Conservation (phyloP, 2,329 filamentous ascomycete genomes). For the Hymenoscyphus infarciens region DNA sequence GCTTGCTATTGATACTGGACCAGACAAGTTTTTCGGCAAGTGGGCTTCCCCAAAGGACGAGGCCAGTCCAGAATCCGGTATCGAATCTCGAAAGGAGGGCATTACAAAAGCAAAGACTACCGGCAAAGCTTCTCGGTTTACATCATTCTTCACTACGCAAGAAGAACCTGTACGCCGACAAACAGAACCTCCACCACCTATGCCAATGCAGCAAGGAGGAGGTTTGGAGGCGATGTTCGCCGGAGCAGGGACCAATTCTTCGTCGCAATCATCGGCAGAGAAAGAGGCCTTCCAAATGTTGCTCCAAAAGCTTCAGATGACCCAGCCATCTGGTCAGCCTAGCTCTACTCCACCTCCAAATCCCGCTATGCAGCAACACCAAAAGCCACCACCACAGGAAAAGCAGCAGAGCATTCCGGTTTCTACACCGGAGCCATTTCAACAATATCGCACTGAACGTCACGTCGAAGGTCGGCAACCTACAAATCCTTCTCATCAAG, state of each 20-base stretch:
- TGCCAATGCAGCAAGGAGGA: conserved; percentile 37
- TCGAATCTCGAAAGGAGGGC: conserved; percentile 43
- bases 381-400: conserved; percentile 41
- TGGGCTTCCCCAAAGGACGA: conserved; percentile 48
- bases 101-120: conserved; percentile 51
- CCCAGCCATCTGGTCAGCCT: conserved; percentile 39
- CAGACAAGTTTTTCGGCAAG: conserved; percentile 74
- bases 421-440: conserved; percentile 43
- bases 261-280: conserved; percentile 51
- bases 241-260: conserved; percentile 11
- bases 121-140: conserved; percentile 77
- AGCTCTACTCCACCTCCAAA: conserved; percentile 44
- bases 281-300: conserved; percentile 83
- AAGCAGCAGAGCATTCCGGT: conserved; percentile 44
- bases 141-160: conserved; percentile 67
- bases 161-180: conserved; percentile 47
- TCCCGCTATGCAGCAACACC: conserved; percentile 24
- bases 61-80: conserved; percentile 37
- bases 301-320: conserved; percentile 72
- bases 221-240: conserved; percentile 24
- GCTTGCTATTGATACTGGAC: conserved; percentile 57
- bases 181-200: conserved; percentile 47
- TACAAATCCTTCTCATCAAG: conserved; percentile 34
- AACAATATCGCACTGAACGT: conserved; percentile 35
- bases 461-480: conserved; percentile 30